A percentile compares a stretch with the other conserved stretches of the same genome.
These are phyloP conservation scores for Aspergillus baeticus DNA, from an alignment of 495 filamentous ascomycete species.

Conservation along the genomic window DNA sequence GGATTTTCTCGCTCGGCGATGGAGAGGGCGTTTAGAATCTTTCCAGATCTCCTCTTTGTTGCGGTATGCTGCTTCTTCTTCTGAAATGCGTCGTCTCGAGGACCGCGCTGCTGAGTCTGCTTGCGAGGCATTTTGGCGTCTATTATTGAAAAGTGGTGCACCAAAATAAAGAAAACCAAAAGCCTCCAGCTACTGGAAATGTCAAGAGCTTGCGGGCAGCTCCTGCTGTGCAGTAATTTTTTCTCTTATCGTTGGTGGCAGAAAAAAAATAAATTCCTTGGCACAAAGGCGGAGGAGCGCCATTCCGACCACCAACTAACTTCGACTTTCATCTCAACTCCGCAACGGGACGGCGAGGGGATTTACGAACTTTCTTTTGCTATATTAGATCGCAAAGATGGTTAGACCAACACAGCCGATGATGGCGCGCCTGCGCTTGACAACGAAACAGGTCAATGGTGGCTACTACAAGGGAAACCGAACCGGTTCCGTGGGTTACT, in stretches of 20 bases:
- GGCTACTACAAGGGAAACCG: constrained; percentile 97
- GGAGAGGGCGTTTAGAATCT: constrained; percentile 78
- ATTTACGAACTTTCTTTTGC: background rate
- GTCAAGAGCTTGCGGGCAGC: constrained; percentile 8
- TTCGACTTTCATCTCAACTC: constrained; percentile 5
- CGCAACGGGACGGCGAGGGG: background rate
- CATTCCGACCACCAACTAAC: background rate
- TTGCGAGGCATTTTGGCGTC: constrained; percentile 62
- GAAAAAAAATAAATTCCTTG: constrained; percentile 42
- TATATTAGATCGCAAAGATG: constrained; percentile 35
- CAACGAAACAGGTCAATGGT: constrained; percentile 87
- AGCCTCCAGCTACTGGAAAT: constrained; percentile 1
- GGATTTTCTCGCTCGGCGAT: constrained; percentile 68
- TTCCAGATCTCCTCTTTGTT: constrained; percentile 51
- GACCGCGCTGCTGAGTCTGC: constrained; percentile 50
- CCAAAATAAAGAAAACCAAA: constrained; percentile 9
- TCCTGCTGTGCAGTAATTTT: constrained; percentile 20
- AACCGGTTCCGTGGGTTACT: constrained; percentile 79
- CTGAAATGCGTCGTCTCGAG: constrained; percentile 51
- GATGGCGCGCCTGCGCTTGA: constrained; percentile 67
- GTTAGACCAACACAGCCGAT: constrained; percentile 71
- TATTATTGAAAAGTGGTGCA: constrained; percentile 5
- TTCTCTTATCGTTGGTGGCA: constrained; percentile 21
- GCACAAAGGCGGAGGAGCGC: constrained; percentile 29
- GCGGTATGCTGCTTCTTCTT: constrained; percentile 33